Percentiles rank a stretch among this genome's conserved stretches.
Conservation (phyloP, 352 stramenopile genomes). For the Pythium myriotylum region DNA sequence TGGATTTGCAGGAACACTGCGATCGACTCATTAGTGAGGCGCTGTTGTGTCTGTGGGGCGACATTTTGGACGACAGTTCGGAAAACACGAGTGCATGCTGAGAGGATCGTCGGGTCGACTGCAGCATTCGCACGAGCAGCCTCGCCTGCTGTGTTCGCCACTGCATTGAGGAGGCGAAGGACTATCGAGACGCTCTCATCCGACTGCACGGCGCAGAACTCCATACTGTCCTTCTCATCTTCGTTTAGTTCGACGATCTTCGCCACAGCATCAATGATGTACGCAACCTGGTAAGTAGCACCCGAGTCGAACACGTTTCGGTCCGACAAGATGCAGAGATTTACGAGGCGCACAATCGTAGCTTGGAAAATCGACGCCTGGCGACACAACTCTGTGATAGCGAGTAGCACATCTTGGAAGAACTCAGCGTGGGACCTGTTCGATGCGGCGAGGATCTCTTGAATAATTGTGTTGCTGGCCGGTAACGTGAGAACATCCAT, state of each 20-base stretch:
- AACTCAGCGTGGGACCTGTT: conserved; percentile 58
- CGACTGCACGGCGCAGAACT: conserved; percentile 62
- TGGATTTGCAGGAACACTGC: conserved; percentile 60
- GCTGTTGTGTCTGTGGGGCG: conserved; percentile 57
- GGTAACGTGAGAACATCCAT: conserved; percentile 59
- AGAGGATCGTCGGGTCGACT: conserved; percentile 47
- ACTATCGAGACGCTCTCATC: conserved; percentile 42
- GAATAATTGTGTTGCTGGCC: conserved; percentile 26
- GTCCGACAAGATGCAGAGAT: conserved; percentile 41
- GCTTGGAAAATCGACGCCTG: conserved; percentile 80
- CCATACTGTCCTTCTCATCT: conserved; percentile 72
- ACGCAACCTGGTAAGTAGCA: conserved; percentile 36
- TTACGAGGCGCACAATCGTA: conserved; percentile 73
- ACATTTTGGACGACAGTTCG: conserved; percentile 82
- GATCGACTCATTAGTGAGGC: conserved; percentile 59
- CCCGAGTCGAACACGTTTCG: conserved; percentile 36
- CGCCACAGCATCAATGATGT: conserved; percentile 68
- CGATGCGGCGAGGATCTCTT: conserved; percentile 53
- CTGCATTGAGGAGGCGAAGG: conserved; percentile 62
- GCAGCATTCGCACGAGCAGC: conserved; percentile 33
- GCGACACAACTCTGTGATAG: conserved; percentile 75
- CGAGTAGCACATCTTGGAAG: conserved; percentile 68
- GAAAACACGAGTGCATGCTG: conserved; percentile 62
- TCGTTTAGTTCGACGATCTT: conserved; percentile 84
- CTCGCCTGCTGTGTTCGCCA: conserved; percentile 57